Base-by-base conservation (phyloP, 495 filamentous ascomycete species). In the Geopyxis carbonaria region DNA sequence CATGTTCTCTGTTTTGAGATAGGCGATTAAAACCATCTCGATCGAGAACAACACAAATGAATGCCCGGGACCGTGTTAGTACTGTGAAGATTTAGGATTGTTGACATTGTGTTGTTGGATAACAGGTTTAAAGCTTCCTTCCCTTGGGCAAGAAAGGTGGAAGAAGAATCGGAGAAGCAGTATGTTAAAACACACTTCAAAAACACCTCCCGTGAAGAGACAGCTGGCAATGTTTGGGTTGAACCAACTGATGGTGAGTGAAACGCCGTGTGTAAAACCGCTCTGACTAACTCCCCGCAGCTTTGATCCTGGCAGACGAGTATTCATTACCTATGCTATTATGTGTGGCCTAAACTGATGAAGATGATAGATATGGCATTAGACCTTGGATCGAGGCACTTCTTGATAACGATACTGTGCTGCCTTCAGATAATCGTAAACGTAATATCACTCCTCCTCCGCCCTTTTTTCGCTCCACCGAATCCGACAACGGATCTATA, bases 141-240 rank as follows among this genome's bases (percentile, higher is more conserved):
- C 58, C 89, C 89, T 2, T 95, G 85, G 68, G 84, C 89, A 10
- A 76, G 78, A 42, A 61, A 69, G 22, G 70, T 74, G 5, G 91
- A 97, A 55, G 89, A 97, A 59, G 74, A 78, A 45, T 64, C 63
- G 5, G 89, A 97, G 66, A 78, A 86, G 45, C 79, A 76, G 45
- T 87, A 82, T 48, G 68, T 95, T 53, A 93, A 89, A 59, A 65
- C 64, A 8, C 49, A 60, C 6, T 72, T 87, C 15, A 60, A 70
- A 22, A 73, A 74, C 5, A 91, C 85, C 2, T 86, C 81, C 44
- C 68, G 68, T 37, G 83, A 94, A 46, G 89, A 97, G 62, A 85
- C 89, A 20, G 89, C 89, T 23, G 34, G 89, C 32, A 95, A 94
- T 57, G 73, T 97, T 19, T 97, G 89, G 89, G 87, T 95, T 39